Conservation (phyloP, 2,329 filamentous ascomycete genomes). For the Talaromyces sp. region DNA sequence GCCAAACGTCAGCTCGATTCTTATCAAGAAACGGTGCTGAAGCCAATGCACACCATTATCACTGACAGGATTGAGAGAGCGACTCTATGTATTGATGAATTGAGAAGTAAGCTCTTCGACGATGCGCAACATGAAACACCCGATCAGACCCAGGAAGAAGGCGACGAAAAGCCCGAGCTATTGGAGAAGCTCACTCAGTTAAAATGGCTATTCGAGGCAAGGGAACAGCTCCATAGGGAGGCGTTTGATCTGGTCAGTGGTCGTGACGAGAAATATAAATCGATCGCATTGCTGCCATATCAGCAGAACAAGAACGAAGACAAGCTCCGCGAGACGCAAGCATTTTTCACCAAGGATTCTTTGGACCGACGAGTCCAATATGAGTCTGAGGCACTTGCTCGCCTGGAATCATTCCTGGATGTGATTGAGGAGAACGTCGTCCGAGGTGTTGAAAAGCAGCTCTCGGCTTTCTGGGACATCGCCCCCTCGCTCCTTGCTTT, state of each 20-base stretch:
- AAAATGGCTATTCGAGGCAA: slow-evolving; percentile 95
- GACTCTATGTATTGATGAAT: slow-evolving; percentile 72
- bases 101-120: slow-evolving; percentile 72
- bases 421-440: slow-evolving; percentile 84
- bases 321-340: slow-evolving; percentile 75
- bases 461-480: slow-evolving; percentile 97
- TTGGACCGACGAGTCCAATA: slow-evolving; percentile 71
- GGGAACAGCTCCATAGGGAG: slow-evolving; percentile 83
- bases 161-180: slow-evolving; percentile 90
- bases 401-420: slow-evolving; percentile 74
- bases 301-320: slow-evolving; percentile 71
- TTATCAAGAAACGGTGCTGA: slow-evolving; percentile 81
- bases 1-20: slow-evolving; percentile 80
- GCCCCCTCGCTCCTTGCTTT: slow-evolving; percentile 78
- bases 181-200: slow-evolving; percentile 91
- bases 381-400: slow-evolving; percentile 70
- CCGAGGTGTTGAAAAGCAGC: slow-evolving; percentile 84
- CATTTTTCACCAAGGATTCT: slow-evolving; percentile 81
- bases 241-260: slow-evolving; percentile 83
- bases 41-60: slow-evolving; percentile 78
- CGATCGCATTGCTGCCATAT: slow-evolving; percentile 82
- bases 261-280: slow-evolving; percentile 82
- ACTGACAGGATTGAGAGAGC: slow-evolving; percentile 74
- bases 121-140: slow-evolving; percentile 70
- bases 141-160: slow-evolving; percentile 89